Percentiles rank a stretch among this genome's conserved stretches.
Conservation (phyloP, 805 yeast genomes). For the Metschnikowia koreensis region DNA sequence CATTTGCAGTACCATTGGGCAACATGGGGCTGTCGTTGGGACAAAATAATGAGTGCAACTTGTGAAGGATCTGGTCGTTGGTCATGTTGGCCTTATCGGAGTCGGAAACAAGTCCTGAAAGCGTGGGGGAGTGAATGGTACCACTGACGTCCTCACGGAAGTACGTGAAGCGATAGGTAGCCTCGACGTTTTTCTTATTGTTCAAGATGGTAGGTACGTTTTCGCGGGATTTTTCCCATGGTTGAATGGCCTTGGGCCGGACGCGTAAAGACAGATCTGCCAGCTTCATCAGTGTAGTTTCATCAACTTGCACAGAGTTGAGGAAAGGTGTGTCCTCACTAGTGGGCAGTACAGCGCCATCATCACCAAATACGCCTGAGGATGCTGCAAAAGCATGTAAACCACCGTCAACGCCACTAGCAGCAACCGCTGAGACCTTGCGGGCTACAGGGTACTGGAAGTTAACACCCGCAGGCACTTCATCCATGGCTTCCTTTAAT, state of each 20-base stretch:
- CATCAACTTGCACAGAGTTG: constrained; percentile 30
- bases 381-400: neutral
- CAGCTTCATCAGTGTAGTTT: constrained; percentile 41
- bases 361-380: neutral
- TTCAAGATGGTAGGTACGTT: constrained; percentile 31
- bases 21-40: constrained; percentile 4
- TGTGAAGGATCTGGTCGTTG: constrained; percentile 11
- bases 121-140: constrained; percentile 87
- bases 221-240: constrained; percentile 56
- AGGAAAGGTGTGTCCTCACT: constrained; percentile 32
- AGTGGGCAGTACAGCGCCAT: constrained; percentile 14
- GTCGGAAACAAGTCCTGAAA: constrained; percentile 59
- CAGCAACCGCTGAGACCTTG: constrained; percentile 9
- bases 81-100: constrained; percentile 11
- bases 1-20: neutral
- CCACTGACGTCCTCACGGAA: constrained; percentile 85
- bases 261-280: constrained; percentile 44
- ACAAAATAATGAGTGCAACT: constrained; percentile 8
- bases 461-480: constrained; percentile 29
- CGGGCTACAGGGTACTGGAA: constrained; percentile 37
- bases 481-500: constrained; percentile 21
- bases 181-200: constrained; percentile 27
- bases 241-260: constrained; percentile 72
- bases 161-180: constrained; percentile 73
- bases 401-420: neutral